These are phyloP conservation scores for Bromus sterilis DNA, from an alignment of 176 grass and related monocot genomes.

Conservation along the genomic window DNA sequence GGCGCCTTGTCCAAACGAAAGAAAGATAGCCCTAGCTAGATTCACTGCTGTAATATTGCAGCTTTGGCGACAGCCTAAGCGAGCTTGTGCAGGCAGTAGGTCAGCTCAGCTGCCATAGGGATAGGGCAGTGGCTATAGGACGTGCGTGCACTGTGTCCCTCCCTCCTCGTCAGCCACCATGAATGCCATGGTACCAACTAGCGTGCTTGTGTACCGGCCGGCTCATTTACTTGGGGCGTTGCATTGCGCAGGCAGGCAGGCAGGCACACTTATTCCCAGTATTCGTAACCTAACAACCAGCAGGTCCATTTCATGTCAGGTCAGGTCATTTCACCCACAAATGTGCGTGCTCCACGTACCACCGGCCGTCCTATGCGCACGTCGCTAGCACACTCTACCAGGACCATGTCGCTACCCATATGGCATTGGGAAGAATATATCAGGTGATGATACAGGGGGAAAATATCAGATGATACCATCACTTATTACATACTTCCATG, in stretches of 20 bases:
- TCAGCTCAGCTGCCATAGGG: background rate
- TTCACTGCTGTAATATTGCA: background rate
- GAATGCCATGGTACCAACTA: background rate
- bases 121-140: background rate
- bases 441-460: too few relatives aligned
- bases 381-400: background rate
- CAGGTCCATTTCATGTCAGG: background rate
- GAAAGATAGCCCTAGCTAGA: too few relatives aligned
- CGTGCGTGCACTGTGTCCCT: background rate
- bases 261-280: slow-evolving; percentile 4
- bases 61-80: background rate
- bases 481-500: too few relatives aligned
- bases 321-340: background rate
- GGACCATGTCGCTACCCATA: background rate
- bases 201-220: background rate
- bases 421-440: too few relatives aligned
- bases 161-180: background rate
- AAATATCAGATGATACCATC: too few relatives aligned
- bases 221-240: background rate
- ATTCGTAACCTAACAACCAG: background rate
- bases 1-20: too few relatives aligned
- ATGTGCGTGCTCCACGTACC: background rate
- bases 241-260: too few relatives aligned
- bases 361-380: background rate
- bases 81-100: background rate